Evolutionary conservation across 495 filamentous ascomycete genomes (phyloP).

Genomic region (Penicillium cataractarum): DNA sequence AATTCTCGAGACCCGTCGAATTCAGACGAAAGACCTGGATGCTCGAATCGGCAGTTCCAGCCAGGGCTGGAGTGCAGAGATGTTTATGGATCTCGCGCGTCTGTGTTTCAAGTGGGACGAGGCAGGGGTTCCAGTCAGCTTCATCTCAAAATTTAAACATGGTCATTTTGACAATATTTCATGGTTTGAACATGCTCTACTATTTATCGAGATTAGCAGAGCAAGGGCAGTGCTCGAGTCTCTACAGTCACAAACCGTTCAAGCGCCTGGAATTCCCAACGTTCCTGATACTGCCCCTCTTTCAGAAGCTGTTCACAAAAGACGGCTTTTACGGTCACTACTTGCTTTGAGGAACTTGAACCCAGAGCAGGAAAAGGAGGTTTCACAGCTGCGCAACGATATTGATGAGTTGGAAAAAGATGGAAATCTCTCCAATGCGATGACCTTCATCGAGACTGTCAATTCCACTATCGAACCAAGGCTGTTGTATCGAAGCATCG

Average conservation of each 20-base stretch:
- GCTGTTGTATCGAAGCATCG: slow-evolving; percentile 26
- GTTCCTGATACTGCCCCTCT: slow-evolving; percentile 12
- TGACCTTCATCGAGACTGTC: slow-evolving; percentile 27
- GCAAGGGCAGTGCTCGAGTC: slow-evolving; percentile 30
- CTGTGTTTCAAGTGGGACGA: slow-evolving; percentile 18
- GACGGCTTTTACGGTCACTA: slow-evolving; percentile 25
- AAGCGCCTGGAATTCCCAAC: not conserved
- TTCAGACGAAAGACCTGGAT: slow-evolving; percentile 27
- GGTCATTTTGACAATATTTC: slow-evolving; percentile 23
- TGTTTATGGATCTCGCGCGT: slow-evolving; percentile 24
- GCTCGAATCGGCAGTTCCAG: slow-evolving; percentile 20
- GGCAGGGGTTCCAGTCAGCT: not conserved
- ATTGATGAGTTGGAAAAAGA: slow-evolving; percentile 24
- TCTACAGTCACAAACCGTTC: slow-evolving; percentile 18
- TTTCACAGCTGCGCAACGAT: slow-evolving; percentile 20
- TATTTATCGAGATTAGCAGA: slow-evolving; percentile 30
- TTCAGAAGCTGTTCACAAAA: slow-evolving; percentile 28
- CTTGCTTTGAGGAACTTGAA: slow-evolving; percentile 16
- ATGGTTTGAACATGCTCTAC: slow-evolving; percentile 32
- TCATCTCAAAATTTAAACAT: slow-evolving; percentile 19
- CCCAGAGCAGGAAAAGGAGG: slow-evolving; percentile 25
- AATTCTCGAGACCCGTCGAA: slow-evolving; percentile 22
- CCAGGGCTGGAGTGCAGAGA: slow-evolving; percentile 14
- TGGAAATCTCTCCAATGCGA: slow-evolving; percentile 24
- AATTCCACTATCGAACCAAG: slow-evolving; percentile 24